Evolutionary conservation across 1,284 basidiomycete genomes (phyloP), one percentile per base, ranked within the genome.

Genomic region (Austroboletus niveus): DNA sequence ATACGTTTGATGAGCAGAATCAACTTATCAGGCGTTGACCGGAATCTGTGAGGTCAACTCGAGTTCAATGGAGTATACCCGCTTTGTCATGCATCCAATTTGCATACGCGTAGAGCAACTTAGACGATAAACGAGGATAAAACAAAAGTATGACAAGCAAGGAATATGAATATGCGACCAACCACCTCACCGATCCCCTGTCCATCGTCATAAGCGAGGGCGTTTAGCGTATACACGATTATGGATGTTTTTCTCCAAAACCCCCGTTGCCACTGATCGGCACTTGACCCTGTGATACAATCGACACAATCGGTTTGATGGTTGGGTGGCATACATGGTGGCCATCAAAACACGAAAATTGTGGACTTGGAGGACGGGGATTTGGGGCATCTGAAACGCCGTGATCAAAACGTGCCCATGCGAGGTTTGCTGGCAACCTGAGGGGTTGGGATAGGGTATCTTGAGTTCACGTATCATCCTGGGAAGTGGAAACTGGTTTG

Each of bases 231-330:
- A n/a, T 14, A 12, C 4, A 10, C 7, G 22, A 24, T 24, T 24
- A 24, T 24, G n/a, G 22, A 24, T 24, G 22, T 24, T 24, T 24
- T 24, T 4, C 4, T 5, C 27, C 1, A 8, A 29, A 29, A 29
- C 27, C 27, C 22, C 22, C 54, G 80, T 76, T 49, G 68, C 69
- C 22, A 75, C 72, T 4, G n/a, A 38, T 58, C 57, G 45, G 69
- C 63, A 12, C 34, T 14, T 2, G 34, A 20, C 7, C 60, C 65
- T 54, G 74, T 76, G 14, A 75, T 69, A 69, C 82, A 84, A 35
- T 72, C 65, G 31, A 89, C 69, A 61, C 84, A 87, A 56, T 89
- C 84, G 42, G 79, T 76, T 3, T 78, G 74, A 3, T 76, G 75
- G 31, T 89, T 75, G 63, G 17, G 80, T 81, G 46, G 69, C 62